Evolutionary conservation across 2,329 filamentous ascomycete genomes (phyloP).

Genomic region (Phaeosphaeriaceae sp.): DNA sequence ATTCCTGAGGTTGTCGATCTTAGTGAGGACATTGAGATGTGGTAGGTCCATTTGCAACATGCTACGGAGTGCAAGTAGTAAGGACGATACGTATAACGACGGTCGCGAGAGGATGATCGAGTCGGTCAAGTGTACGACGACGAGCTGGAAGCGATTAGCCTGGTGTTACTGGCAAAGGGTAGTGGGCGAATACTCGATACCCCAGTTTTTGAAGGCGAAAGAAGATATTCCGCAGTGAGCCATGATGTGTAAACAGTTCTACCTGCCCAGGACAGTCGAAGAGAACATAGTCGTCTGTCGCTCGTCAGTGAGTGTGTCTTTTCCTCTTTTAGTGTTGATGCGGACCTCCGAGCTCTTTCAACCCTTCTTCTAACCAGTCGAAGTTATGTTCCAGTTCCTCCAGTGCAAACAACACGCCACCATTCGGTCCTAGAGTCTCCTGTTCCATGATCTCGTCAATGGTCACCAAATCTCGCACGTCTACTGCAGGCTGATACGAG

Average conservation of each 20-base stretch:
- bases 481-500: conserved; percentile 85
- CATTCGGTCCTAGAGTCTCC: conserved; percentile 89
- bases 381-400: conserved; percentile 95
- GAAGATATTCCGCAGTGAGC: conserved; percentile 89
- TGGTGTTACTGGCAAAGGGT: conserved; percentile 19
- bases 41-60: conserved; percentile 99
- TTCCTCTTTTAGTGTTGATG: conserved; percentile 4
- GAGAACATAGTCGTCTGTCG: conserved; percentile 81
- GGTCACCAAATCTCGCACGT: conserved; percentile 87
- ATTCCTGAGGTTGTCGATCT: conserved; percentile 90
- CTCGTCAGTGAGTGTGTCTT: conserved; percentile 13
- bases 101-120: conserved; percentile 92
- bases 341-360: conserved; percentile 74
- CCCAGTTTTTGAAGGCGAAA: conserved; percentile 87
- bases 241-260: conserved; percentile 95
- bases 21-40: conserved; percentile 93
- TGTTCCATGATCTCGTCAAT: conserved; percentile 95
- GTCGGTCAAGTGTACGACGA: conserved; percentile 91
- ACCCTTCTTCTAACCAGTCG: conserved; percentile 84
- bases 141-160: conserved; percentile 68
- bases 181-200: conserved; percentile 75
- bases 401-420: conserved; percentile 88
- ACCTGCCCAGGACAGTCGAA: conserved; percentile 98
- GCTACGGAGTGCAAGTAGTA: conserved; percentile 89
- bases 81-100: conserved; percentile 91